Percentiles rank a stretch among this genome's conserved stretches.
phyloP scores from a whole-genome alignment of 169 alveolate species.

The Neospora caninum region DNA sequence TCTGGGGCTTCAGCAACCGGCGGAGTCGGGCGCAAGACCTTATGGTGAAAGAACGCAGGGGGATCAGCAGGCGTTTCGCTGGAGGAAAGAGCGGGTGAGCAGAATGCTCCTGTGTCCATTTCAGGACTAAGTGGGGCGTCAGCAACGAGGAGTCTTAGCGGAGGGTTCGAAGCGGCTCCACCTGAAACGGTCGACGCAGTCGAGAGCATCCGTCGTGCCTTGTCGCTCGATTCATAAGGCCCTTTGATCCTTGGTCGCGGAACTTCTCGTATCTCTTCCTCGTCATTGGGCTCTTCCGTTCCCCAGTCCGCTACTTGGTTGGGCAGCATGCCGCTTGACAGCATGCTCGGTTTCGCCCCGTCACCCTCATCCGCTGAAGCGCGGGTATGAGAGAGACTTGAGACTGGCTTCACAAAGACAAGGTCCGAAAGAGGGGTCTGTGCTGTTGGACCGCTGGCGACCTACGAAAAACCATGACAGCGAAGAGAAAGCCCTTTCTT shows the following conservation, averaged over 20 bases:
- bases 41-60: constrained; percentile 7
- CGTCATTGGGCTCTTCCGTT: not conserved
- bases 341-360: not conserved
- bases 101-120: not conserved
- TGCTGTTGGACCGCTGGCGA: too few species aligned
- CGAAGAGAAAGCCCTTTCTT: too few species aligned
- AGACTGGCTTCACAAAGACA: not conserved
- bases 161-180: not conserved
- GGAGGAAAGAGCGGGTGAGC: not conserved
- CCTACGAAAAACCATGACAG: too few species aligned
- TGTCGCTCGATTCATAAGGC: not conserved
- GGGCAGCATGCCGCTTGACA: not conserved
- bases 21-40: constrained; percentile 34
- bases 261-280: not conserved
- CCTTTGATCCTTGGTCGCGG: not conserved
- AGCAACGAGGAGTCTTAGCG: not conserved
- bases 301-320: not conserved
- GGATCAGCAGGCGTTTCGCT: not conserved
- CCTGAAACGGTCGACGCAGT: constrained; percentile 21
- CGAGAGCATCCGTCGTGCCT: not conserved
- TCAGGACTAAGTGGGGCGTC: constrained; percentile 13
- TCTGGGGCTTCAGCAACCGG: not conserved
- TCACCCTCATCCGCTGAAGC: not conserved
- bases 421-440: not conserved
- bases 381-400: not conserved